Conservation (phyloP, 768 basidiomycete species). For the Rhodosporidiobolus odoratus region DNA sequence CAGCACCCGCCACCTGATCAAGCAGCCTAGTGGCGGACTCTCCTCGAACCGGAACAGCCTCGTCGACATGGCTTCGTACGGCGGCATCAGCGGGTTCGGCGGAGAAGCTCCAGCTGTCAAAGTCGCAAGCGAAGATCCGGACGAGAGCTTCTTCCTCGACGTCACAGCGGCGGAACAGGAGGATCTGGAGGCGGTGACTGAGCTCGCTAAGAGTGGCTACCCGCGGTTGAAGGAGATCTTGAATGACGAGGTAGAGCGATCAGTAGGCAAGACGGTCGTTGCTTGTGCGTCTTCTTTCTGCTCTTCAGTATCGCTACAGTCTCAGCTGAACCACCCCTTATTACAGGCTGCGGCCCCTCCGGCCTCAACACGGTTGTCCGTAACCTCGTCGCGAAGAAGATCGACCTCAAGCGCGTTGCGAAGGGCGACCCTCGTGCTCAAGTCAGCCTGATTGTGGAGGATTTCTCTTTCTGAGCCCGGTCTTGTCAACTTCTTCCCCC, state of each 20-base stretch:
- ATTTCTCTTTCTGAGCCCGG: slow-evolving; percentile 14
- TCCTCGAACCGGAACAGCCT: neutral
- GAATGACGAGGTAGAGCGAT: slow-evolving; percentile 59
- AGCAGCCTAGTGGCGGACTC: neutral
- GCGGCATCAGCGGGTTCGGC: neutral
- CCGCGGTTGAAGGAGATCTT: slow-evolving; percentile 62
- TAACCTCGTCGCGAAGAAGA: slow-evolving; percentile 60
- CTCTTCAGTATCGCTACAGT: neutral
- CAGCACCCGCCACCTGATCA: slow-evolving; percentile 12
- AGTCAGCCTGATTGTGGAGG: slow-evolving; percentile 29
- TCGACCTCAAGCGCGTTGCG: slow-evolving; percentile 55
- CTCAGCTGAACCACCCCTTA: neutral
- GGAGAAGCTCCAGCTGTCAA: neutral
- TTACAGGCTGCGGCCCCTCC: slow-evolving; percentile 66
- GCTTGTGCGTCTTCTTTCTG: slow-evolving; percentile 57
- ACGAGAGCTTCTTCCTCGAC: slow-evolving; percentile 45
- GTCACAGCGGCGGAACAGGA: slow-evolving; percentile 58
- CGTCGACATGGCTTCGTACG: neutral
- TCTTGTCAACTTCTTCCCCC: neutral
- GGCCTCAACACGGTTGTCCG: slow-evolving; percentile 66
- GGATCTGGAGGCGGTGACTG: slow-evolving; percentile 59
- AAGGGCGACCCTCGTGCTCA: slow-evolving; percentile 44
- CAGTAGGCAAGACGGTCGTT: slow-evolving; percentile 59
- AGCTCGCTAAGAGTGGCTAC: slow-evolving; percentile 61
- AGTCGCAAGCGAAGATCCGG: neutral